Evolutionary conservation across 2,329 filamentous ascomycete genomes (phyloP).

Genomic region (Calonectria henricotiae): DNA sequence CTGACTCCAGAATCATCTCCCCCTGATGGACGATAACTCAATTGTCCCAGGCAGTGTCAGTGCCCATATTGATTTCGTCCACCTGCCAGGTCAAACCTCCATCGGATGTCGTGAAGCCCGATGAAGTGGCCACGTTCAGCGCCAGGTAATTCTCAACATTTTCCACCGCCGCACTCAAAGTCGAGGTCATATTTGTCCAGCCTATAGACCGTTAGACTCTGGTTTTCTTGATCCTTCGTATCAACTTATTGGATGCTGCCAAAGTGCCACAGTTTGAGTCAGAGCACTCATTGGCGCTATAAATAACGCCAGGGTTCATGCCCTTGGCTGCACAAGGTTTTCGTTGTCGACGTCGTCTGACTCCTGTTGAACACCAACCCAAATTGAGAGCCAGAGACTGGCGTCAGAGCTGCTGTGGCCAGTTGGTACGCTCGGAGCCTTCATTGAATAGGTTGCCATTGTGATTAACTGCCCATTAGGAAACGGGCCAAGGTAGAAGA

Average conservation of each 20-base stretch:
- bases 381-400: background rate
- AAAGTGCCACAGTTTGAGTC: background rate
- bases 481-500: slow-evolving; percentile 15
- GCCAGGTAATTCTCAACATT: slow-evolving; percentile 16
- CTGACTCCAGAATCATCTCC: too few species aligned
- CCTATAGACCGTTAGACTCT: background rate
- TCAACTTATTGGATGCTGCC: slow-evolving; percentile 3
- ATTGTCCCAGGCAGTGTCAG: slow-evolving; percentile 10
- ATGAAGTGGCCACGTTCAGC: slow-evolving; percentile 5
- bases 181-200: slow-evolving; percentile 16
- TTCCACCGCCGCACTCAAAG: background rate
- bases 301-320: slow-evolving; percentile 7
- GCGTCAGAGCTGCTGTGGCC: slow-evolving; percentile 4
- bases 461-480: slow-evolving; percentile 5
- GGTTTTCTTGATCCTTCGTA: background rate
- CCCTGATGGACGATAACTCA: background rate
- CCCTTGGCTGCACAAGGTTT: slow-evolving; percentile 14
- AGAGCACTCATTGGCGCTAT: slow-evolving; percentile 12
- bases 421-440: slow-evolving; percentile 3
- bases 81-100: slow-evolving; percentile 2
- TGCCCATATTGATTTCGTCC: slow-evolving; percentile 16
- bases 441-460: slow-evolving; percentile 12
- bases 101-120: background rate
- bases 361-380: slow-evolving; percentile 4
- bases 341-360: slow-evolving; percentile 1